Evolutionary conservation across 139 green algal species (phyloP).

Genomic region (Tetradesmus obliquus): DNA sequence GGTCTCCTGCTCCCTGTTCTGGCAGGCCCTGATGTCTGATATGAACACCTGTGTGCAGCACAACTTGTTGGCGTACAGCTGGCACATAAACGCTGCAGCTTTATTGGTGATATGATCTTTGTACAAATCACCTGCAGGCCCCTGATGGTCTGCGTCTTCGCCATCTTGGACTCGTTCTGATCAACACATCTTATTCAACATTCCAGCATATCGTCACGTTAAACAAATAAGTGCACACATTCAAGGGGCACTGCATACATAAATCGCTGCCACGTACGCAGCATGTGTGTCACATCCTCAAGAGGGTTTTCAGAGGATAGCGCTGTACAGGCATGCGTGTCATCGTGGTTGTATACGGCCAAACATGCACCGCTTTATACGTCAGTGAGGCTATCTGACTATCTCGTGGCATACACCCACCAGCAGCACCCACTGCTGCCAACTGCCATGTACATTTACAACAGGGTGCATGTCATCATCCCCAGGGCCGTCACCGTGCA

Average conservation of each 20-base stretch:
- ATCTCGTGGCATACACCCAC: neutral
- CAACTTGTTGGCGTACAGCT: neutral
- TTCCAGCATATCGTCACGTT: neutral
- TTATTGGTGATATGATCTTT: neutral
- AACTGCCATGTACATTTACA: neutral
- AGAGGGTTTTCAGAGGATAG: too few species aligned
- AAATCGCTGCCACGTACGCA: too few species aligned
- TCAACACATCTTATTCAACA: neutral
- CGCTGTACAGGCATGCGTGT: too few species aligned
- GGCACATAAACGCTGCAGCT: neutral
- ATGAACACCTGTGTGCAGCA: conserved; percentile 88
- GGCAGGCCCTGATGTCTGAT: conserved; percentile 89
- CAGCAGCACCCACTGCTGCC: neutral
- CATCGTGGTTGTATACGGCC: too few species aligned
- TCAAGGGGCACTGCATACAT: too few species aligned
- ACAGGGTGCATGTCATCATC: too few species aligned
- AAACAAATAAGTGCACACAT: too few species aligned
- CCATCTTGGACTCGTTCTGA: conserved; percentile 17
- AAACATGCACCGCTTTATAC: too few species aligned
- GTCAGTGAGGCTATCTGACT: too few species aligned
- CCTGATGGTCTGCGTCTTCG: conserved; percentile 43
- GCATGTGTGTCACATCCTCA: too few species aligned
- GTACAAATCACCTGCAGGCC: conserved; percentile 74
- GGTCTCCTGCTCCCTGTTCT: conserved; percentile 93
- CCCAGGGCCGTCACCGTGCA: too few species aligned